Percentiles rank a stretch among this genome's conserved stretches.
These are phyloP conservation scores for Eleusine indica DNA, from an alignment of 176 grass and related monocot species.

Conservation along the genomic window DNA sequence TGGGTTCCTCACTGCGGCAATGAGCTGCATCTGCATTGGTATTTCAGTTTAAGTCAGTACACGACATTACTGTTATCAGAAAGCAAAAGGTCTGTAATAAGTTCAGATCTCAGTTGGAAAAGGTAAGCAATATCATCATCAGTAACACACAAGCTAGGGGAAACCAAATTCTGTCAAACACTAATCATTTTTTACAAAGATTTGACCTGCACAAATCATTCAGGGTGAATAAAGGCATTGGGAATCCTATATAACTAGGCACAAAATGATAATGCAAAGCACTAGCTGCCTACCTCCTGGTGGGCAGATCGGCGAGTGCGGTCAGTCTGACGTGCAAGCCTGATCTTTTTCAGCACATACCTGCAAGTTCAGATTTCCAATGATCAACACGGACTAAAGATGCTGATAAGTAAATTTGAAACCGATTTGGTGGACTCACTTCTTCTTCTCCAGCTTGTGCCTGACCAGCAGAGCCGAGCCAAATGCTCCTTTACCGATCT, in stretches of 20 bases:
- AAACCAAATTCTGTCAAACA: slow-evolving; percentile 10
- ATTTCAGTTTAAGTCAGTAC: slow-evolving; percentile 23
- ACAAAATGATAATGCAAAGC: slow-evolving; percentile 21
- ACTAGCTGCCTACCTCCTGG: slow-evolving; percentile 65
- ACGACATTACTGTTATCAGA: neutral
- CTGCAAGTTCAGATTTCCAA: slow-evolving; percentile 44
- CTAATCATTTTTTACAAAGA: slow-evolving; percentile 39
- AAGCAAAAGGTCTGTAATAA: neutral
- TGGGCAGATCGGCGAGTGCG: slow-evolving; percentile 82
- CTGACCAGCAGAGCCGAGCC: slow-evolving; percentile 86
- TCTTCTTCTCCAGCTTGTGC: slow-evolving; percentile 89
- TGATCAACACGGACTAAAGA: slow-evolving; percentile 27
- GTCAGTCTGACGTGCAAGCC: slow-evolving; percentile 79
- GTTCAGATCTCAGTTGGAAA: slow-evolving; percentile 12
- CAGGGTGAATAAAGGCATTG: slow-evolving; percentile 25
- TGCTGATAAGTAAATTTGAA: neutral
- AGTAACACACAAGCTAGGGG: neutral
- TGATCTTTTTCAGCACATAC: slow-evolving; percentile 93
- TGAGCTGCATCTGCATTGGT: slow-evolving; percentile 74
- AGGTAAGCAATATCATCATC: slow-evolving; percentile 19
- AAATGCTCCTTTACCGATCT: slow-evolving; percentile 90
- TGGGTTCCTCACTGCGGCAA: slow-evolving; percentile 80
- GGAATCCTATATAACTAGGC: slow-evolving; percentile 32
- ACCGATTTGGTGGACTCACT: slow-evolving; percentile 48
- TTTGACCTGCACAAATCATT: slow-evolving; percentile 9